Percentiles rank a stretch among this genome's conserved stretches.
Evolutionary conservation across 2,329 filamentous ascomycete species (phyloP).

Genomic region (Sclerotinia borealis): DNA sequence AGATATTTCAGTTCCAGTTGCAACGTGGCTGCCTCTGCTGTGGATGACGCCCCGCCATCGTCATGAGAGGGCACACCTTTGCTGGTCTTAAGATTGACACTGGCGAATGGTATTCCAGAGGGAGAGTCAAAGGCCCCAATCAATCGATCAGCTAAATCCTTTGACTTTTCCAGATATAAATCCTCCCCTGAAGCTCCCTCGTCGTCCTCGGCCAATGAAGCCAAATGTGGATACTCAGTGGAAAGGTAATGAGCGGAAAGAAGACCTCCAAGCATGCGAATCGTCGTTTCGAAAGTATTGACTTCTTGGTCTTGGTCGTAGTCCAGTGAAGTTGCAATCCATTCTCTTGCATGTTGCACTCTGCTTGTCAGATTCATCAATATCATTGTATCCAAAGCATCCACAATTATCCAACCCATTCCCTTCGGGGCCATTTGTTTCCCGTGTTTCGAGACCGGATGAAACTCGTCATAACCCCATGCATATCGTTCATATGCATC

Average conservation of each 20-base stretch:
- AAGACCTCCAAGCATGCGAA: slow-evolving; percentile 91
- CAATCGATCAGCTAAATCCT: slow-evolving; percentile 82
- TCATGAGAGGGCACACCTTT: slow-evolving; percentile 75
- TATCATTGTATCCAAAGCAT: slow-evolving; percentile 93
- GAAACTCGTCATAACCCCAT: slow-evolving; percentile 89
- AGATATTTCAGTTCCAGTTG: slow-evolving; percentile 98
- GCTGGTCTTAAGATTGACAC: slow-evolving; percentile 75
- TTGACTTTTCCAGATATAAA: slow-evolving; percentile 91
- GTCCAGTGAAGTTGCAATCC: slow-evolving; percentile 73
- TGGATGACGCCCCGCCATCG: slow-evolving; percentile 84
- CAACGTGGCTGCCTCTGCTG: slow-evolving; percentile 83
- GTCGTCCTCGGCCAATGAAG: slow-evolving; percentile 66
- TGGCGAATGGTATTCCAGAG: slow-evolving; percentile 84
- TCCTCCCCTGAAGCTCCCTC: slow-evolving; percentile 73
- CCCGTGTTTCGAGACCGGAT: slow-evolving; percentile 73
- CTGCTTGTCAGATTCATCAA: slow-evolving; percentile 93
- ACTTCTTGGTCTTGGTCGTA: slow-evolving; percentile 95
- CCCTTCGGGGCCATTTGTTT: slow-evolving; percentile 81
- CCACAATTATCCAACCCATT: slow-evolving; percentile 96
- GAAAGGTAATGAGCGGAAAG: slow-evolving; percentile 94
- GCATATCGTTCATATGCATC: slow-evolving; percentile 86
- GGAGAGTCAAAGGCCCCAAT: slow-evolving; percentile 80
- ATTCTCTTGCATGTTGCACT: slow-evolving; percentile 77
- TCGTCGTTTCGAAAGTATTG: slow-evolving; percentile 96
- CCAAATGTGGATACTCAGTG: slow-evolving; percentile 71